Conservation (phyloP, 768 basidiomycete genomes). For the Tephrocybe sp. region DNA sequence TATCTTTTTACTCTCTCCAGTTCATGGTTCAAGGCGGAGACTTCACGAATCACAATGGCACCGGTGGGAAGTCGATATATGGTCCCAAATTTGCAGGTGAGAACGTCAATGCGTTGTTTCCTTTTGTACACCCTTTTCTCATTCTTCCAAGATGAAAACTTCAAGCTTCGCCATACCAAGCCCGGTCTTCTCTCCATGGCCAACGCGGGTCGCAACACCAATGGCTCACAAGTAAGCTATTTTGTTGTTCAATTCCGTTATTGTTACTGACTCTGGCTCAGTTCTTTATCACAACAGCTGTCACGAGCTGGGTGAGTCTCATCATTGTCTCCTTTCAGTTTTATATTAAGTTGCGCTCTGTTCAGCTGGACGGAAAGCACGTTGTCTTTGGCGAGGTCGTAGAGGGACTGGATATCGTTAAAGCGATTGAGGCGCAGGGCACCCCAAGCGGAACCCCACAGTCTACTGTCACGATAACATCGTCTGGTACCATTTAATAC, state of each 20-base stretch:
- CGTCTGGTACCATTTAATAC: conserved; percentile 45
- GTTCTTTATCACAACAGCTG: conserved; percentile 78
- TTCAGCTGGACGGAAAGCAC: conserved; percentile 58
- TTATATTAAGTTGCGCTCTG: not conserved
- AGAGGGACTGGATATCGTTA: conserved; percentile 64
- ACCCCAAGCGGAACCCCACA: conserved; percentile 34
- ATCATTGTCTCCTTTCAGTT: not conserved
- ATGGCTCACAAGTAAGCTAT: conserved; percentile 65
- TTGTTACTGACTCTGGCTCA: conserved; percentile 16
- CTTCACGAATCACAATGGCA: conserved; percentile 73
- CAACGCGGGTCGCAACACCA: conserved; percentile 80
- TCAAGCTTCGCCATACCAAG: conserved; percentile 57
- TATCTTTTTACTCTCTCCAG: conserved; percentile 22
- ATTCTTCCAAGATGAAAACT: conserved; percentile 59
- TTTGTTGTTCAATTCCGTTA: not conserved
- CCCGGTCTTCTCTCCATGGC: conserved; percentile 82
- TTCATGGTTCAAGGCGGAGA: conserved; percentile 92
- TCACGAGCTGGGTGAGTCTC: conserved; percentile 56
- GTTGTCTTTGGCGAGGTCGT: conserved; percentile 73
- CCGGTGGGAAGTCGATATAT: conserved; percentile 85
- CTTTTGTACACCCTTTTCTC: not conserved
- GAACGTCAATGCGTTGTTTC: conserved; percentile 14
- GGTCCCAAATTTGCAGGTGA: conserved; percentile 73
- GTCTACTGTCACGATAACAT: conserved; percentile 53
- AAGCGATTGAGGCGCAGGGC: conserved; percentile 50